Evolutionary conservation across 768 basidiomycete genomes (phyloP).

Genomic region (Amanita fuliginea): DNA sequence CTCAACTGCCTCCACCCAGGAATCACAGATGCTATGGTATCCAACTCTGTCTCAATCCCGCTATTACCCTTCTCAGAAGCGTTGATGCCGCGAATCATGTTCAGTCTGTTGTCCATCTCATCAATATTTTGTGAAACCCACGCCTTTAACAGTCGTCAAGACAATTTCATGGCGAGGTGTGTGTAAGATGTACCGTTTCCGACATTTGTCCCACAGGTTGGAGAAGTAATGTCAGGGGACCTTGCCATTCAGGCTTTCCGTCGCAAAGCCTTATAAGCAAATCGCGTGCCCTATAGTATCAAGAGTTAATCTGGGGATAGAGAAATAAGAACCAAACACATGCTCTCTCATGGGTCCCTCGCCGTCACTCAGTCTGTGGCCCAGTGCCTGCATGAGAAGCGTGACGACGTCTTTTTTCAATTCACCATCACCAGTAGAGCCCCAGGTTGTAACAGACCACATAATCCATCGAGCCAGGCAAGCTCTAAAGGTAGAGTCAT

Average conservation of each 20-base stretch:
- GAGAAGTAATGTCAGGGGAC: conserved; percentile 14
- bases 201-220: conserved; percentile 9
- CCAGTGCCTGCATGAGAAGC: conserved; percentile 36
- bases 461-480: conserved; percentile 62
- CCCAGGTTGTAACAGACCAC: conserved; percentile 43
- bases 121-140: conserved; percentile 42
- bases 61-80: background rate
- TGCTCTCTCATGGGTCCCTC: conserved; percentile 23
- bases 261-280: conserved; percentile 1
- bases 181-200: conserved; percentile 11
- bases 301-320: background rate
- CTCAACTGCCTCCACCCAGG: conserved; percentile 41
- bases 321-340: conserved; percentile 2
- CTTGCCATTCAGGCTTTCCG: conserved; percentile 8
- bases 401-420: conserved; percentile 34
- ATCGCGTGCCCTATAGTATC: background rate
- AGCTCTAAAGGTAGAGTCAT: conserved; percentile 36
- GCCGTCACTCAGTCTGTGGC: conserved; percentile 20
- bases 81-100: conserved; percentile 2
- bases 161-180: background rate
- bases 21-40: background rate
- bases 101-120: conserved; percentile 46
- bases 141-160: conserved; percentile 18
- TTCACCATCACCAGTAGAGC: conserved; percentile 22
- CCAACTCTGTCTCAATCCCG: background rate